A percentile compares a stretch with the other conserved stretches of the same genome.
These are phyloP conservation scores for Saturnispora serradocipensis DNA, from an alignment of 805 yeast species.

Conservation along the genomic window DNA sequence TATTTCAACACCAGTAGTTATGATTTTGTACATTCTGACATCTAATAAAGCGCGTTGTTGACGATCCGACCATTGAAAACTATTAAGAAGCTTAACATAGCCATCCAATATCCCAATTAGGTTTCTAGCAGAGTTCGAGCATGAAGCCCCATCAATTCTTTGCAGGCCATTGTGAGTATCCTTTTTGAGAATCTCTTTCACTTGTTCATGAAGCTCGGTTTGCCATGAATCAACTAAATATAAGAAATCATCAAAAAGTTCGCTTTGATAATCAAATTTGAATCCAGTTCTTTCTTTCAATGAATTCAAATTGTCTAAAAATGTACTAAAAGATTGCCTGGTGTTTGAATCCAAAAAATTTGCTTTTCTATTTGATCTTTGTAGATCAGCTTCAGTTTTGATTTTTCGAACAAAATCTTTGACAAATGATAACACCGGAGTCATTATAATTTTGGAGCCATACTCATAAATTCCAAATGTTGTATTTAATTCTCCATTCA, in stretches of 20 bases:
- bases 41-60: constrained; percentile 53
- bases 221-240: constrained; percentile 21
- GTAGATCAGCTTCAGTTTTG: not conserved
- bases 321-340: constrained; percentile 8
- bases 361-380: not conserved
- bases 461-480: constrained; percentile 15
- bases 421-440: constrained; percentile 17
- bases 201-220: constrained; percentile 17
- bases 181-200: constrained; percentile 43
- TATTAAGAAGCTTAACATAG: constrained; percentile 42
- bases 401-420: constrained; percentile 14
- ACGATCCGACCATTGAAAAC: constrained; percentile 57
- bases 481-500: constrained; percentile 17
- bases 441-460: constrained; percentile 14
- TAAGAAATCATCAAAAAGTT: constrained; percentile 18
- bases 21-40: constrained; percentile 50
- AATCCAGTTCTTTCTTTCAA: constrained; percentile 16
- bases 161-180: constrained; percentile 39
- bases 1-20: constrained; percentile 49
- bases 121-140: constrained; percentile 22
- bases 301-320: constrained; percentile 13
- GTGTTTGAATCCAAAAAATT: not conserved
- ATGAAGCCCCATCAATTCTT: constrained; percentile 26
- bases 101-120: constrained; percentile 23
- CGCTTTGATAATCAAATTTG: constrained; percentile 19